Base-by-base conservation (phyloP, 345 rosid genomes). In the Rubroshorea leprosula region DNA sequence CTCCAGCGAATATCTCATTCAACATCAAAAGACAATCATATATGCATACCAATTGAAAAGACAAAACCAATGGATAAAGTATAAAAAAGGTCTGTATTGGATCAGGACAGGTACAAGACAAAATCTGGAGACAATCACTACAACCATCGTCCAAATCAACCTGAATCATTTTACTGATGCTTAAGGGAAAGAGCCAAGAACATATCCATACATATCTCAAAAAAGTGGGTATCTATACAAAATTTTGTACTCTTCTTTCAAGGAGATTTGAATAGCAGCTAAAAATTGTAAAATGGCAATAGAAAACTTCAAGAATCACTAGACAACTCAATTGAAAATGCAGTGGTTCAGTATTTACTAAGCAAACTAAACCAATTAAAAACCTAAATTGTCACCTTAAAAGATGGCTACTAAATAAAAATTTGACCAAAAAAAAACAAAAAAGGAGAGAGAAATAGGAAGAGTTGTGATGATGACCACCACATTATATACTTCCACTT, bases 401-500 rank as follows among this genome's bases (percentile, higher is more conserved):
- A 49, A 23, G 4, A 14, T 15, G 10, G n/a, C 3, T 44, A 44
- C 14, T 44, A 44, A n/a, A 14, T 44, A 14, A 8, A 39, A 39
- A 39, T 14, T 39, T 7, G 9, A 13, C 16, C 8, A 39, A 39
- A 1, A 13, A 11, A 5, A 13, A 5, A 39, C 14, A 39, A 14
- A 39, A 39, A 13, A 2, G 16, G 45, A 2, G 9, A 39, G 16
- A 39, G 14, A 39, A 13, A 39, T 39, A 39, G 45, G n/a, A n/a
- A n/a, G n/a, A n/a, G n/a, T n/a, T n/a, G n/a, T 29, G 35, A 29
- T 29, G 4, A 29, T 23, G n/a, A 53, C 2, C 26, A 0, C 43
- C 6, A 9, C 25, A 24, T 5, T 4, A 25, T 39, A 31, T 29
- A 1, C 35, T 46, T 31, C 23, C 46, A 35, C 64, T 66, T 76